Percentiles rank a stretch among this genome's conserved stretches.
Evolutionary conservation across 2,329 filamentous ascomycete genomes (phyloP).

Genomic region (Allantophomopsis cytisporea): DNA sequence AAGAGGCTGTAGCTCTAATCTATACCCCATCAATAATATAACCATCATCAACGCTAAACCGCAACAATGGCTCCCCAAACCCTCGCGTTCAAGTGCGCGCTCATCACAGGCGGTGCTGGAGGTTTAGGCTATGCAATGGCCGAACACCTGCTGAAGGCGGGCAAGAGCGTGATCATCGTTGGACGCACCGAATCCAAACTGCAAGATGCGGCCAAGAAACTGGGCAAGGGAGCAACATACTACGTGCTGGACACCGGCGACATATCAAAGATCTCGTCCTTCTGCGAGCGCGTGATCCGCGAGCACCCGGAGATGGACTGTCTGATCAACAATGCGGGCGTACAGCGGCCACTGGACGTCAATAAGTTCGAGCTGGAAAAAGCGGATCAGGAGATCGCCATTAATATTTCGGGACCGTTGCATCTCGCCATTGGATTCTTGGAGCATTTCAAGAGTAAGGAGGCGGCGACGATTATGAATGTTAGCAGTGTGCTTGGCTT

Average conservation of each 20-base stretch:
- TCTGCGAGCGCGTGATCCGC: conserved; percentile 27
- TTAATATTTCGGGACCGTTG: conserved; percentile 44
- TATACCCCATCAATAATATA: too few species aligned
- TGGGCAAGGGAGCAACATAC: conserved; percentile 30
- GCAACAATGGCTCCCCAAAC: conserved; percentile 6
- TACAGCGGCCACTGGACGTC: conserved; percentile 37
- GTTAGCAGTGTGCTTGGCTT: conserved; percentile 39
- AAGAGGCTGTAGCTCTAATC: too few species aligned
- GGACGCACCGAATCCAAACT: conserved; percentile 41
- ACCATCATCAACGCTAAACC: too few species aligned
- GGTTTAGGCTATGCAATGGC: conserved; percentile 36
- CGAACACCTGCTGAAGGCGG: conserved; percentile 27
- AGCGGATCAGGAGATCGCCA: conserved; percentile 42
- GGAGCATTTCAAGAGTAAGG: conserved; percentile 28
- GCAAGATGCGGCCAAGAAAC: conserved; percentile 23
- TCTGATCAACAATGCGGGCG: conserved; percentile 44
- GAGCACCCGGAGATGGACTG: conserved; percentile 42
- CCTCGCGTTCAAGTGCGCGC: conserved; percentile 27
- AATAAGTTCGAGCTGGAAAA: conserved; percentile 29
- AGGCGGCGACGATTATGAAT: conserved; percentile 32
- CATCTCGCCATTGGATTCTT: conserved; percentile 35
- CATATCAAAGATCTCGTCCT: conserved; percentile 25
- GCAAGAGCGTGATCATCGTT: conserved; percentile 36
- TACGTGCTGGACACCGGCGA: conserved; percentile 37
- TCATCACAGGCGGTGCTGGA: conserved; percentile 35